phyloP scores from a whole-genome alignment of 495 filamentous ascomycete genomes.

The Talaromyces stipitatus region DNA sequence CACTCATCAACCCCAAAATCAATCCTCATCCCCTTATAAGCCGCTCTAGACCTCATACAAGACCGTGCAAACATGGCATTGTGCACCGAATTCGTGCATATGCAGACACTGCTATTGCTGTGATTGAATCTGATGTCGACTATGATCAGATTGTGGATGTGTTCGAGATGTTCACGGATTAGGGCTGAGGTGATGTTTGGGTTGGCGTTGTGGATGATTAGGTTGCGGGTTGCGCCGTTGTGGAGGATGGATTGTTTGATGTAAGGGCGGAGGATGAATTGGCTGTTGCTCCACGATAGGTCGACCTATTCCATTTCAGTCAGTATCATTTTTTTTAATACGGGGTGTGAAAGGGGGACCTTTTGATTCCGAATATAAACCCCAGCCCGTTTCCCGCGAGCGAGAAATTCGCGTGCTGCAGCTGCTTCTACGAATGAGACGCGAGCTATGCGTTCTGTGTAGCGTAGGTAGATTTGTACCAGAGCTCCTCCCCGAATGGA shows the following conservation, averaged over 20 bases:
- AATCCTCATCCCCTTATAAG: conserved; percentile 69
- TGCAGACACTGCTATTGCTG: conserved; percentile 42
- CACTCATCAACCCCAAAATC: conserved; percentile 73
- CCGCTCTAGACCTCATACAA: conserved; percentile 69
- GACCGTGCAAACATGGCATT: conserved; percentile 66
- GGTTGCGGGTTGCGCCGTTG: conserved; percentile 69
- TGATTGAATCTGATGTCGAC: conserved; percentile 54
- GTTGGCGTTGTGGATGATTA: conserved; percentile 54
- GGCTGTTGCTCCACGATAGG: conserved; percentile 63
- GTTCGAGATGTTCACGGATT: conserved; percentile 69
- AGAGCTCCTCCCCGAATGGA: conserved; percentile 62
- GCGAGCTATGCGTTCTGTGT: conserved; percentile 52
- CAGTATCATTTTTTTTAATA: conserved; percentile 1
- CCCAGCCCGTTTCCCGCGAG: conserved; percentile 56
- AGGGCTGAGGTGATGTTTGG: conserved; percentile 52
- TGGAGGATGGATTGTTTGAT: conserved; percentile 54
- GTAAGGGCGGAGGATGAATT: conserved; percentile 60
- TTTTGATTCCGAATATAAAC: conserved; percentile 62
- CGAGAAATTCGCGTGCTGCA: conserved; percentile 55
- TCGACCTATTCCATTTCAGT: conserved; percentile 45
- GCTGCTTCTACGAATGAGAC: conserved; percentile 64
- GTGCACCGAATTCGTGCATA: conserved; percentile 72
- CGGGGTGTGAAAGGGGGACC: conserved; percentile 33
- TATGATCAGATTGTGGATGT: conserved; percentile 72
- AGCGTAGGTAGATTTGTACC: conserved; percentile 59